Evolutionary conservation across 2,329 filamentous ascomycete species (phyloP).

Genomic region (Pestalotiopsis sp.): DNA sequence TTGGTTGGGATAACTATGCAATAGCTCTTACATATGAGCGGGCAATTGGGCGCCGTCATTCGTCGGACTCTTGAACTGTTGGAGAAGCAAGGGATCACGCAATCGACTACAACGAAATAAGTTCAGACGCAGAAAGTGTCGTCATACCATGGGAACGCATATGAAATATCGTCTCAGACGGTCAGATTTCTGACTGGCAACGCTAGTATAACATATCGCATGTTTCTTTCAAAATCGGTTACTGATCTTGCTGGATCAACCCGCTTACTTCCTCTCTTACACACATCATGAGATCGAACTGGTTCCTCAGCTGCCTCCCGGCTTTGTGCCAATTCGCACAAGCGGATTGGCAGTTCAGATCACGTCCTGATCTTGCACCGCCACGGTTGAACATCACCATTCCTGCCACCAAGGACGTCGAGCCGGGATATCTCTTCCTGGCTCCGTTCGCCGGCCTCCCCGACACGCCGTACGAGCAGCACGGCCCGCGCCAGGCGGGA

Average conservation of each 20-base stretch:
- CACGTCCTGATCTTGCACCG: conserved; percentile 46
- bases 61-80: not conserved
- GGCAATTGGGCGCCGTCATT: not conserved
- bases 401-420: conserved; percentile 38
- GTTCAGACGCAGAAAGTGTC: not conserved
- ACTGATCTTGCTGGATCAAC: not conserved
- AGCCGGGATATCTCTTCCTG: conserved; percentile 46
- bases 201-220: too few species aligned
- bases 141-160: not conserved
- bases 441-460: conserved; percentile 38
- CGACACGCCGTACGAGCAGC: conserved; percentile 36
- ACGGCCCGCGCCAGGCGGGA: conserved; percentile 51
- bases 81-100: not conserved
- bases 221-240: too few species aligned
- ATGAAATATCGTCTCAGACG: not conserved
- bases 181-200: too few species aligned
- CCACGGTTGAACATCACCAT: conserved; percentile 47
- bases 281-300: conserved; percentile 19
- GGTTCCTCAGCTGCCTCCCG: conserved; percentile 13
- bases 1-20: not conserved
- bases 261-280: not conserved
- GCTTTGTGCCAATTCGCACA: conserved; percentile 12
- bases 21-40: not conserved
- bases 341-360: conserved; percentile 47
- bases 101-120: not conserved